phyloP scores from a whole-genome alignment of 495 filamentous ascomycete species.

The Penicillium daleae region DNA sequence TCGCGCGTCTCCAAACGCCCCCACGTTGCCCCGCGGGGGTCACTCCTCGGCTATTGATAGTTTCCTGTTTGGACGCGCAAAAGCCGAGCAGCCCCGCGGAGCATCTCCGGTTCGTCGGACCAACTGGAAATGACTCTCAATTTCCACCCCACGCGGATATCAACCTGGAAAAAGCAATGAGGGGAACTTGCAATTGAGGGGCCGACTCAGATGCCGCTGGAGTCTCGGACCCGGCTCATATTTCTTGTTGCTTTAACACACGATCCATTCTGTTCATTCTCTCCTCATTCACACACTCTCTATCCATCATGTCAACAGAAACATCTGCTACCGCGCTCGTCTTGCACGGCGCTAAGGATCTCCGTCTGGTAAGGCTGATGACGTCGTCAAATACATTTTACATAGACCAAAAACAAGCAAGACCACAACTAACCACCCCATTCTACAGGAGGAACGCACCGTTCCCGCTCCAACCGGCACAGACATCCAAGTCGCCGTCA shows the following conservation, averaged over 20 bases:
- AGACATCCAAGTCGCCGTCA: constrained; percentile 75
- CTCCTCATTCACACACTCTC: background rate
- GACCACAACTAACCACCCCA: constrained; percentile 13
- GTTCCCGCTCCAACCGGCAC: constrained; percentile 48
- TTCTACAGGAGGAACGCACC: constrained; percentile 44
- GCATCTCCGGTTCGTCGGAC: constrained; percentile 30
- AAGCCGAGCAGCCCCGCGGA: constrained; percentile 38
- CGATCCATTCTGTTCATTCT: background rate
- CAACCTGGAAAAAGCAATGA: constrained; percentile 8
- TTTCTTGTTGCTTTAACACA: constrained; percentile 6
- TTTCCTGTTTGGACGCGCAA: constrained; percentile 23
- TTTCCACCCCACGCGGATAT: constrained; percentile 8
- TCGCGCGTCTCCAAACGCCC: background rate
- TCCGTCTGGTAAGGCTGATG: constrained; percentile 59
- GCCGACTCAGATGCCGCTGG: constrained; percentile 13
- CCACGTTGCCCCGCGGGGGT: constrained; percentile 12
- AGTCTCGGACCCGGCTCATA: background rate
- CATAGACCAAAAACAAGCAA: background rate
- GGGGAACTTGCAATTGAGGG: constrained; percentile 12
- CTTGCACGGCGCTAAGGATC: constrained; percentile 68
- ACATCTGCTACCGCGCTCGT: constrained; percentile 61
- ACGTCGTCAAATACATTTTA: background rate
- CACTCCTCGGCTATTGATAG: constrained; percentile 37
- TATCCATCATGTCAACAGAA: constrained; percentile 20
- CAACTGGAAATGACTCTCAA: background rate